These are phyloP conservation scores for Oemleria cerasiformis DNA, from an alignment of 306 rosid species.

Conservation along the genomic window DNA sequence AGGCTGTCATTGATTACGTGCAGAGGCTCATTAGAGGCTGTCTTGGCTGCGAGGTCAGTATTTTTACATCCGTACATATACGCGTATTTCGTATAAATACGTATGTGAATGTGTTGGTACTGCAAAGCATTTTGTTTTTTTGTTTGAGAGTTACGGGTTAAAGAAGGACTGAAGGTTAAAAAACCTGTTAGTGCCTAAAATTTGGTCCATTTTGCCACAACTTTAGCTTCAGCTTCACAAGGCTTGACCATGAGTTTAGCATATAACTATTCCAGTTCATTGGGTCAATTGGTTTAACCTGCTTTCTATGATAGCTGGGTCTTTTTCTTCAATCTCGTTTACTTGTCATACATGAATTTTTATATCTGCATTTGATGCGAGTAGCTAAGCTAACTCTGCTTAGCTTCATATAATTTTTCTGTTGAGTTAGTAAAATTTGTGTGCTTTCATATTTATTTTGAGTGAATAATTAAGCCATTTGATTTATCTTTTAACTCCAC, in stretches of 20 bases:
- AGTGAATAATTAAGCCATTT: background rate
- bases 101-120: background rate
- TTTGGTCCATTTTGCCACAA: background rate
- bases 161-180: background rate
- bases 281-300: background rate
- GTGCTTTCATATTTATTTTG: background rate
- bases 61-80: background rate
- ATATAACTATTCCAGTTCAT: background rate
- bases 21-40: constrained; percentile 31
- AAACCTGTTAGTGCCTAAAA: background rate
- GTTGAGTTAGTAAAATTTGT: background rate
- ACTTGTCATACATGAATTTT: background rate
- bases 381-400: background rate
- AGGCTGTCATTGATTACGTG: constrained; percentile 43
- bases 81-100: background rate
- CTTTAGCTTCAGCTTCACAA: background rate
- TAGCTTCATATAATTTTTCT: background rate
- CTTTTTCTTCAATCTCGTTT: background rate
- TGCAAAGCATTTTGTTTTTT: background rate
- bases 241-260: background rate
- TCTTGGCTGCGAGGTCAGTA: constrained; percentile 41
- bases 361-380: background rate
- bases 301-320: background rate
- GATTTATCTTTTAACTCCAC: background rate
- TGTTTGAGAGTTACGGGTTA: background rate